These are phyloP conservation scores for Sphagnum tenellum DNA, from an alignment of 225 moss, liverwort and hornwort species.

Conservation along the genomic window DNA sequence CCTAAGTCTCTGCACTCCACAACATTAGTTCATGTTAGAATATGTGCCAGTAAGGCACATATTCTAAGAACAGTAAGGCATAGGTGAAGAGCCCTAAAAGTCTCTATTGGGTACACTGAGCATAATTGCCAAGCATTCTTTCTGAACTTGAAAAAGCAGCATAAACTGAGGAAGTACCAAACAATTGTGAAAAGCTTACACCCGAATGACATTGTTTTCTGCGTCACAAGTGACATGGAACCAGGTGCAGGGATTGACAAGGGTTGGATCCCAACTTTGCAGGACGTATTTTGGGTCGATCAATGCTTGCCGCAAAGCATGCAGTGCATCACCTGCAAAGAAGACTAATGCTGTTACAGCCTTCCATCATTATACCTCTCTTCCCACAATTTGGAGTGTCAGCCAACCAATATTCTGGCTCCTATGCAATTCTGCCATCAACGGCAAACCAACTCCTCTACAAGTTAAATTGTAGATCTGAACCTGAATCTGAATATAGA, in stretches of 20 bases:
- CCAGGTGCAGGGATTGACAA: constrained; percentile 68
- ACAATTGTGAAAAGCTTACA: constrained; percentile 20
- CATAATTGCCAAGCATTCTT: too few relatives aligned
- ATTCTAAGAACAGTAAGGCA: background rate
- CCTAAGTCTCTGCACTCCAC: constrained; percentile 46
- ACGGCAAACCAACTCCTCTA: too few relatives aligned
- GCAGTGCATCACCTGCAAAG: constrained; percentile 44
- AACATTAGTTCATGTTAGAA: background rate
- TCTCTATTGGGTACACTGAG: background rate
- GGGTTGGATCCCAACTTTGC: constrained; percentile 62
- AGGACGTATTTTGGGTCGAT: constrained; percentile 48
- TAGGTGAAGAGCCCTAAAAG: background rate
- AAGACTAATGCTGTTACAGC: background rate
- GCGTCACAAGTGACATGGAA: constrained; percentile 59
- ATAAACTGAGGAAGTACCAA: background rate
- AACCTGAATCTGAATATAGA: too few relatives aligned
- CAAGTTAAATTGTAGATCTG: too few relatives aligned
- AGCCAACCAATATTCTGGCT: too few relatives aligned
- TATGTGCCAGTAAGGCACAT: background rate
- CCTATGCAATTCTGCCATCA: too few relatives aligned
- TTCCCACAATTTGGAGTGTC: too few relatives aligned
- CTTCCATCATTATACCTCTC: too few relatives aligned
- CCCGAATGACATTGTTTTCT: constrained; percentile 50
- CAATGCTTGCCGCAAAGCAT: constrained; percentile 47
- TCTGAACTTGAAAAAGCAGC: background rate